phyloP scores from a whole-genome alignment of 176 grass and related monocot genomes.

The Zoysia japonica region DNA sequence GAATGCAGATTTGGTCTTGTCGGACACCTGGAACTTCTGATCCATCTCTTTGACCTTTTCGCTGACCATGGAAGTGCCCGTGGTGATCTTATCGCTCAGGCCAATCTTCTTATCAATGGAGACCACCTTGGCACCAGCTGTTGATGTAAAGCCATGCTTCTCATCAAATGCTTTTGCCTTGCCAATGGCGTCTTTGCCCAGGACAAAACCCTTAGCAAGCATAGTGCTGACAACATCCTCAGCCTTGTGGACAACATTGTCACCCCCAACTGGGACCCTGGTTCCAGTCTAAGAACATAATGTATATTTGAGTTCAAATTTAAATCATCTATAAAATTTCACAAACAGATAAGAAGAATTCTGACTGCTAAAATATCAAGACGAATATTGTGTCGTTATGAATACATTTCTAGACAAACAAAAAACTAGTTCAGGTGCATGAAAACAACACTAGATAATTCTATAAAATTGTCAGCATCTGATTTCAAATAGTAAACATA shows the following conservation, averaged over 20 bases:
- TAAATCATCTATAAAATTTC: neutral
- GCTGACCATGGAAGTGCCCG: constrained; percentile 61
- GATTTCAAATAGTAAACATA: neutral
- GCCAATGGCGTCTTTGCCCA: constrained; percentile 73
- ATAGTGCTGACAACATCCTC: constrained; percentile 86
- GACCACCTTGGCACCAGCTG: constrained; percentile 67
- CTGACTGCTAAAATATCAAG: neutral
- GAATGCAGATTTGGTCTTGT: constrained; percentile 70
- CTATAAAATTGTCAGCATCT: neutral
- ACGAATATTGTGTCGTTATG: neutral
- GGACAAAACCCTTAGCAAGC: constrained; percentile 84
- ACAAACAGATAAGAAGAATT: neutral
- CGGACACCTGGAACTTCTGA: constrained; percentile 78
- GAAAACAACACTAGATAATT: constrained; percentile 1
- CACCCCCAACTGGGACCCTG: constrained; percentile 41
- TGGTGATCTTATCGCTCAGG: constrained; percentile 72
- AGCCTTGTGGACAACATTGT: constrained; percentile 71
- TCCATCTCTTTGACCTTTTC: constrained; percentile 88
- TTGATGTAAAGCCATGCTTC: constrained; percentile 75
- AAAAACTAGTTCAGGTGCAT: constrained; percentile 10
- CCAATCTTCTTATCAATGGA: constrained; percentile 87
- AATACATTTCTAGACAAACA: constrained; percentile 11
- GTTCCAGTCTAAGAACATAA: constrained; percentile 42
- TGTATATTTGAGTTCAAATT: neutral
- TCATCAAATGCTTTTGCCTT: constrained; percentile 80